Conservation (phyloP, 306 rosid species). For the Leucaena leucocephala region DNA sequence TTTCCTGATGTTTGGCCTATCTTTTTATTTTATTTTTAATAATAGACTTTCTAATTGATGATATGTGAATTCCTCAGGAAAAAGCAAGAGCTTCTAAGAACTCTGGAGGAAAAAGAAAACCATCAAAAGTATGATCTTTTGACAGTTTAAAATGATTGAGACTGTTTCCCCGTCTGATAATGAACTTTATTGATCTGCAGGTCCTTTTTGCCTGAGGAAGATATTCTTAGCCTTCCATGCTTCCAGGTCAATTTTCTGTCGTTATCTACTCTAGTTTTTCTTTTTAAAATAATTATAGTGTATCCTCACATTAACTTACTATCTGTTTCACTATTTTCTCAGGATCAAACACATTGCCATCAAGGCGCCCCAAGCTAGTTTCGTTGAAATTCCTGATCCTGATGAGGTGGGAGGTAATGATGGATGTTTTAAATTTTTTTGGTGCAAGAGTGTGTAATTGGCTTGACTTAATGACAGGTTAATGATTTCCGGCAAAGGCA, state of each 20-base stretch:
- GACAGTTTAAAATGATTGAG: background rate
- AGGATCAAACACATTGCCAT: slow-evolving; percentile 76
- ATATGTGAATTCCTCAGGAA: slow-evolving; percentile 52
- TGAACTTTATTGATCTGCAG: slow-evolving; percentile 44
- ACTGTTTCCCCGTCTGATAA: slow-evolving; percentile 34
- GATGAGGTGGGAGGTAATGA: slow-evolving; percentile 63
- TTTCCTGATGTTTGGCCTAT: slow-evolving; percentile 31
- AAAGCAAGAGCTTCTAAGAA: slow-evolving; percentile 63
- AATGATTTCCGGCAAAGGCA: slow-evolving; percentile 58
- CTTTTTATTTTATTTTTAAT: background rate
- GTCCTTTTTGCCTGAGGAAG: slow-evolving; percentile 63
- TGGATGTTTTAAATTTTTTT: slow-evolving; percentile 34
- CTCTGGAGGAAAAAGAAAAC: slow-evolving; percentile 52
- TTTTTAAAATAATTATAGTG: background rate
- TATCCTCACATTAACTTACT: slow-evolving; percentile 38
- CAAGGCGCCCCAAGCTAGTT: slow-evolving; percentile 79
- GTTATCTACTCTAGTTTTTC: background rate
- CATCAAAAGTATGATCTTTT: slow-evolving; percentile 52
- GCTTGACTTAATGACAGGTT: slow-evolving; percentile 58
- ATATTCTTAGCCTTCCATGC: slow-evolving; percentile 66
- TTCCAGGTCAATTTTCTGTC: slow-evolving; percentile 61
- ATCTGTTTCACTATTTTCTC: slow-evolving; percentile 37
- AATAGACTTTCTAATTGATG: background rate
- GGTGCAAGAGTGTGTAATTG: slow-evolving; percentile 32
- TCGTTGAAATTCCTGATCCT: slow-evolving; percentile 85